phyloP scores from a whole-genome alignment of 352 stramenopile species.

The Heterotrichella gracilis region DNA sequence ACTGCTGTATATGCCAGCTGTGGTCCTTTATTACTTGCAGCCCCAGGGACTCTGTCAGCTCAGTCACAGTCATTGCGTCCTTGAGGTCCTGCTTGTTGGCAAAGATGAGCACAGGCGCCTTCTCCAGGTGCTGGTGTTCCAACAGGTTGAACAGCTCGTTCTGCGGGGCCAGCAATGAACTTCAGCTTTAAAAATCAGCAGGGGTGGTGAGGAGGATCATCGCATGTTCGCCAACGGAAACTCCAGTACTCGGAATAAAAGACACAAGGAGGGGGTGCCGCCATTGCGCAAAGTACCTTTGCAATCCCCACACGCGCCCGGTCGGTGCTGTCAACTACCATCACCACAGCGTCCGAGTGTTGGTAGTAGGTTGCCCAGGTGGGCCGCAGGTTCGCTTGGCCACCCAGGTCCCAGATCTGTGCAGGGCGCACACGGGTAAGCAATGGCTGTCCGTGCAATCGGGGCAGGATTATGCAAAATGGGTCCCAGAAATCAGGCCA shows the following conservation, averaged over 20 bases:
- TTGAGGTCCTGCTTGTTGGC: slow-evolving; percentile 25
- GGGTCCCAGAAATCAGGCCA: too few relatives aligned
- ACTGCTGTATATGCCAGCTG: slow-evolving; percentile 19
- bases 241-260: too few relatives aligned
- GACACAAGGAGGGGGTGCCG: too few relatives aligned
- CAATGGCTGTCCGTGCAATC: too few relatives aligned
- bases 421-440: too few relatives aligned
- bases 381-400: slow-evolving; percentile 20
- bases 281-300: too few relatives aligned
- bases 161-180: too few relatives aligned
- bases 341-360: slow-evolving; percentile 15
- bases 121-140: slow-evolving; percentile 22
- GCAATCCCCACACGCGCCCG: slow-evolving; percentile 14
- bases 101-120: slow-evolving; percentile 20
- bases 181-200: too few relatives aligned
- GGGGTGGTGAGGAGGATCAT: too few relatives aligned
- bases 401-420: slow-evolving; percentile 34
- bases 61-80: slow-evolving; percentile 10
- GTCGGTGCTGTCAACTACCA: slow-evolving; percentile 17
- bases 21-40: slow-evolving; percentile 12
- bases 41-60: slow-evolving; percentile 16
- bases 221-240: too few relatives aligned
- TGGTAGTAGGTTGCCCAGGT: slow-evolving; percentile 18
- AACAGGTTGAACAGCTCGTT: slow-evolving; percentile 26
- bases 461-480: too few relatives aligned